These are phyloP conservation scores for Tuber brumale DNA, from an alignment of 495 filamentous ascomycete species.

Conservation along the genomic window DNA sequence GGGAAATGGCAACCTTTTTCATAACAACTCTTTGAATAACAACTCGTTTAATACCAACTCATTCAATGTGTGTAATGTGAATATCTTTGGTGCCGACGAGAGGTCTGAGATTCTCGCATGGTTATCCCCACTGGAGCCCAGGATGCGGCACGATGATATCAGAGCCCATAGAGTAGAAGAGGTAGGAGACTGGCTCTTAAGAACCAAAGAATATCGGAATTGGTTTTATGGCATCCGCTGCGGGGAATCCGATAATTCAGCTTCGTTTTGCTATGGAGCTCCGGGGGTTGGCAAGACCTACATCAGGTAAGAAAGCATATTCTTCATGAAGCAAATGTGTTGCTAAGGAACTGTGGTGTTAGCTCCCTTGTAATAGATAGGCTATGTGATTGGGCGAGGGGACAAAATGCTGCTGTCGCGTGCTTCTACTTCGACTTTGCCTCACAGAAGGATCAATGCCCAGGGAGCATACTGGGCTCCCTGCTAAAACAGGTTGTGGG, in stretches of 20 bases:
- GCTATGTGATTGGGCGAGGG: background rate
- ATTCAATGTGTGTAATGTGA: background rate
- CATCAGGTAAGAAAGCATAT: background rate
- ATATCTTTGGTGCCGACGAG: background rate
- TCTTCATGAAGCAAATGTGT: background rate
- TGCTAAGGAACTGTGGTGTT: background rate
- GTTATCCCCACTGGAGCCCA: background rate
- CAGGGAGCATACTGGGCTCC: too few species aligned
- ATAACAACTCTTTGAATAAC: too few species aligned
- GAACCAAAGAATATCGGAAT: background rate
- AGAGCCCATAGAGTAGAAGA: background rate
- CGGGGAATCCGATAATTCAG: background rate
- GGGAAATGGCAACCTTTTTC: too few species aligned
- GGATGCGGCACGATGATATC: background rate
- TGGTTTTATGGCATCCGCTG: background rate
- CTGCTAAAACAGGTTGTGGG: too few species aligned
- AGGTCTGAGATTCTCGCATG: background rate
- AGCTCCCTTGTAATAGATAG: background rate
- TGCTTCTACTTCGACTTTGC: too few species aligned
- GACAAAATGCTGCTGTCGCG: background rate
- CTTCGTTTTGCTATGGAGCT: background rate
- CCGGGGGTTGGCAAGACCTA: background rate
- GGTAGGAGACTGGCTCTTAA: background rate
- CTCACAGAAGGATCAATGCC: too few species aligned
- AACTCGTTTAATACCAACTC: background rate